phyloP scores from a whole-genome alignment of 768 basidiomycete species.

The Boletus rufocinnamomeus region DNA sequence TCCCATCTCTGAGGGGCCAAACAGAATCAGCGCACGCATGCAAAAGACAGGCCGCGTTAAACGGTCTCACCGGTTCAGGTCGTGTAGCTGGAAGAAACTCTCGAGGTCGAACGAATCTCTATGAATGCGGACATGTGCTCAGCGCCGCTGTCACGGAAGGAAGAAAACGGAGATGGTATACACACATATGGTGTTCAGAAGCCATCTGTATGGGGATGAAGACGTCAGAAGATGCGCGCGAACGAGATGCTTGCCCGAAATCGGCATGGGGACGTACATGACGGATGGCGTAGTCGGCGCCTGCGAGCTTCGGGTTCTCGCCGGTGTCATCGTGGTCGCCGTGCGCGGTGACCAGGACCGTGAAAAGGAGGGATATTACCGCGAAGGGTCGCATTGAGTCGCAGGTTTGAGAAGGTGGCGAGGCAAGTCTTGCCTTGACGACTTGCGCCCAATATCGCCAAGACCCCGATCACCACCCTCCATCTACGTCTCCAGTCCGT shows the following conservation, averaged over 20 bases:
- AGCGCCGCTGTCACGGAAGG: not conserved
- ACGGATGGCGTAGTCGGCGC: slow-evolving; percentile 72
- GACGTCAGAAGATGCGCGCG: slow-evolving; percentile 15
- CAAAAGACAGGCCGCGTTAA: not conserved
- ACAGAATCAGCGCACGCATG: not conserved
- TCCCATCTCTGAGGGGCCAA: slow-evolving; percentile 60
- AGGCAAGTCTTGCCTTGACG: not conserved
- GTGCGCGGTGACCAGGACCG: slow-evolving; percentile 48
- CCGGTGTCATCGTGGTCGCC: slow-evolving; percentile 57
- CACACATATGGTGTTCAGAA: slow-evolving; percentile 83
- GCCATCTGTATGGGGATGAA: slow-evolving; percentile 65
- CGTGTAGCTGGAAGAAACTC: slow-evolving; percentile 96
- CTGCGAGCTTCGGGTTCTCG: slow-evolving; percentile 59
- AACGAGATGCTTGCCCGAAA: slow-evolving; percentile 6
- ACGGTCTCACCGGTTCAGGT: slow-evolving; percentile 71
- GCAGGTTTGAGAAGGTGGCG: slow-evolving; percentile 11
- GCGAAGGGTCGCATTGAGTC: slow-evolving; percentile 49
- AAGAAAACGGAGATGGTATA: slow-evolving; percentile 6
- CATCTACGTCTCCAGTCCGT: too few relatives aligned
- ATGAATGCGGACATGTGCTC: slow-evolving; percentile 1
- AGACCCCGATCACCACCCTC: slow-evolving; percentile 27
- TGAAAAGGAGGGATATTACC: slow-evolving; percentile 43
- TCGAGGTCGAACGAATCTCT: slow-evolving; percentile 82
- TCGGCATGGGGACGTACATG: slow-evolving; percentile 65
- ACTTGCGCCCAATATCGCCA: not conserved